Evolutionary conservation across 768 basidiomycete species (phyloP).

Genomic region (Hericium alpestre): DNA sequence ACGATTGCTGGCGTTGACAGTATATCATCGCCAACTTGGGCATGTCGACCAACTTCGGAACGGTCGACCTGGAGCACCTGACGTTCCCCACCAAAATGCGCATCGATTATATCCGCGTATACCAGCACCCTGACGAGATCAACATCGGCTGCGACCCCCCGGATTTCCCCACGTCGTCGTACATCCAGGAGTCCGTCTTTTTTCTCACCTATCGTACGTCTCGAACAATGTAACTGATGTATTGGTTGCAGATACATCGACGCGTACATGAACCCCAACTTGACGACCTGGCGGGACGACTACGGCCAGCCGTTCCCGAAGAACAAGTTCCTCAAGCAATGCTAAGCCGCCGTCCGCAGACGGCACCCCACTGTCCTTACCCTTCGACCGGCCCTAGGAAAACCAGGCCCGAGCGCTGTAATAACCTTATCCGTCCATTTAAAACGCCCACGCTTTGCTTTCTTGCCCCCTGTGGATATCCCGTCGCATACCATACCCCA

Average conservation of each 20-base stretch:
- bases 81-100: slow-evolving; percentile 49
- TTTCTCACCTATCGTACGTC: not conserved
- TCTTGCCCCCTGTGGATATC: too few relatives aligned
- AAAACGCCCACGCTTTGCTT: too few relatives aligned
- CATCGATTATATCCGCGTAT: slow-evolving; percentile 78
- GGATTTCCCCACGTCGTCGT: slow-evolving; percentile 62
- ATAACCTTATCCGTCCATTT: too few relatives aligned
- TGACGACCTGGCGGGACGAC: slow-evolving; percentile 37
- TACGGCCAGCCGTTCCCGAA: slow-evolving; percentile 39
- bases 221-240: not conserved
- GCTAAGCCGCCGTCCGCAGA: slow-evolving; percentile 16
- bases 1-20: slow-evolving; percentile 16
- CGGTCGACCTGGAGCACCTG: slow-evolving; percentile 42
- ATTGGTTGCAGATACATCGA: slow-evolving; percentile 37
- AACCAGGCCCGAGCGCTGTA: too few relatives aligned
- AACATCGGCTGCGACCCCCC: slow-evolving; percentile 63
- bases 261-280: slow-evolving; percentile 61
- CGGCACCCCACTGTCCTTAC: not conserved
- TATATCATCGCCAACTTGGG: slow-evolving; percentile 50
- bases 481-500: too few relatives aligned
- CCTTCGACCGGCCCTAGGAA: not conserved
- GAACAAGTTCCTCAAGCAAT: slow-evolving; percentile 36
- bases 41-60: slow-evolving; percentile 50
- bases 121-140: slow-evolving; percentile 37
- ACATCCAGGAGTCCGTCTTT: slow-evolving; percentile 70